Percentiles rank a stretch among this genome's conserved stretches.
These are phyloP conservation scores for Plasmopara halstedii DNA, from an alignment of 352 stramenopile species.

Conservation along the genomic window DNA sequence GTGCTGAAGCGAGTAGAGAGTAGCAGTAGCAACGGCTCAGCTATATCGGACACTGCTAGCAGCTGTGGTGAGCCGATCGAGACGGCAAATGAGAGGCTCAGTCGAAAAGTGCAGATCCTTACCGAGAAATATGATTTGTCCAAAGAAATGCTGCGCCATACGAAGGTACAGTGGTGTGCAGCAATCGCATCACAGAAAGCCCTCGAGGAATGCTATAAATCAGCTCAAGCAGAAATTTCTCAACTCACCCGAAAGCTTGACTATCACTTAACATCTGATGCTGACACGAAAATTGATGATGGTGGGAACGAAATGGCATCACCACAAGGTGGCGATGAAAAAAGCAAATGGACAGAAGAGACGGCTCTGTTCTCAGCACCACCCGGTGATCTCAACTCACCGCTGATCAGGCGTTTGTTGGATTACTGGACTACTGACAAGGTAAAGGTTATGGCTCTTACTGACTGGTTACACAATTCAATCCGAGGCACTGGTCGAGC, in stretches of 20 bases:
- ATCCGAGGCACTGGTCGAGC: slow-evolving; percentile 41
- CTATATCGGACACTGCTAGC: slow-evolving; percentile 8
- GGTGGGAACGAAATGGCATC: slow-evolving; percentile 15
- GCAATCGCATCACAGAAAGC: slow-evolving; percentile 58
- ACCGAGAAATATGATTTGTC: slow-evolving; percentile 40
- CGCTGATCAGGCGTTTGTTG: slow-evolving; percentile 52
- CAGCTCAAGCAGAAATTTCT: slow-evolving; percentile 41
- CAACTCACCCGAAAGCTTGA: slow-evolving; percentile 40
- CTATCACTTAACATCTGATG: slow-evolving; percentile 29
- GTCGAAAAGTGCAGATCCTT: slow-evolving; percentile 29
- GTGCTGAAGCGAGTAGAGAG: slow-evolving; percentile 25
- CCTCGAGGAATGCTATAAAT: slow-evolving; percentile 45
- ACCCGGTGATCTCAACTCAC: slow-evolving; percentile 57
- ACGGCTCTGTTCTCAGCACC: slow-evolving; percentile 43
- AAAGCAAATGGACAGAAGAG: slow-evolving; percentile 42
- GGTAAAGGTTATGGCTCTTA: slow-evolving; percentile 41
- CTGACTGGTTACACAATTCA: slow-evolving; percentile 57
- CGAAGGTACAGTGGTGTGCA: slow-evolving; percentile 56
- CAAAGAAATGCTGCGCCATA: slow-evolving; percentile 50
- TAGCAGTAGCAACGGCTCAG: slow-evolving; percentile 29
- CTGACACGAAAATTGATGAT: slow-evolving; percentile 9
- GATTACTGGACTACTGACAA: slow-evolving; percentile 66
- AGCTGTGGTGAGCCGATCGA: slow-evolving; percentile 19
- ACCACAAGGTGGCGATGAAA: slow-evolving; percentile 20
- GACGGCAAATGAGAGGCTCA: slow-evolving; percentile 23